Percentiles rank a stretch among this genome's conserved stretches.
These are phyloP conservation scores for Penicillium fuscoglaucum DNA, from an alignment of 2,329 filamentous ascomycete genomes.

Conservation along the genomic window DNA sequence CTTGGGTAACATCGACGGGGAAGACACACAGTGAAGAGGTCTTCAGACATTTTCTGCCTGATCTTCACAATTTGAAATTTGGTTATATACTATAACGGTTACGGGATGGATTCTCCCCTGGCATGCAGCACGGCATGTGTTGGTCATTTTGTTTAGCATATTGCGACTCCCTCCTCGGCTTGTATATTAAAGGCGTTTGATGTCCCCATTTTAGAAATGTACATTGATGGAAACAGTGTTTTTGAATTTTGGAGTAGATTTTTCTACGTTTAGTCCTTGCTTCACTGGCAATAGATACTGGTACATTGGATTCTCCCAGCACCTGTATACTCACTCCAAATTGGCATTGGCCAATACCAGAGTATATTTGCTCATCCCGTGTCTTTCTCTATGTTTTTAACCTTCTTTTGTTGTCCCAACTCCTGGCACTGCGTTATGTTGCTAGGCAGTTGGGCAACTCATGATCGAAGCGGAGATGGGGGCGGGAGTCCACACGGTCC, in stretches of 20 bases:
- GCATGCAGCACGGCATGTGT: constrained; percentile 13
- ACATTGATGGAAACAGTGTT: constrained; percentile 4
- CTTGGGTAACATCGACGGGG: constrained; percentile 41
- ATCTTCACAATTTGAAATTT: constrained; percentile 1
- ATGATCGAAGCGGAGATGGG: neutral
- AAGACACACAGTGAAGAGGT: constrained; percentile 22
- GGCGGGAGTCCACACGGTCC: neutral
- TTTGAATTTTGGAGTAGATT: constrained; percentile 1
- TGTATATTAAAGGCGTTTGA: constrained; percentile 29
- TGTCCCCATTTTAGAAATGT: constrained; percentile 11
- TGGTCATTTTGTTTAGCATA: constrained; percentile 24
- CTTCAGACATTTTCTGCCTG: neutral
- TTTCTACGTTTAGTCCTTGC: constrained; percentile 2
- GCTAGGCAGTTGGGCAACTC: neutral
- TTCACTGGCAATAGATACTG: constrained; percentile 9
- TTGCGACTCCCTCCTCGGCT: constrained; percentile 22
- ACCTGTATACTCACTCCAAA: constrained; percentile 6
- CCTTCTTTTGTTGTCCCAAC: neutral
- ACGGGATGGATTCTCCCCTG: constrained; percentile 18
- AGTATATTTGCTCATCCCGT: constrained; percentile 2
- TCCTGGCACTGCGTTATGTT: neutral
- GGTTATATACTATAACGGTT: constrained; percentile 27
- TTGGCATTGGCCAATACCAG: constrained; percentile 4
- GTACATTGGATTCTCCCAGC: constrained; percentile 6
- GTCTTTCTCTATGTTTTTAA: constrained; percentile 9